Conservation (phyloP, 768 basidiomycete genomes). For the Fistulinella prunicolor region DNA sequence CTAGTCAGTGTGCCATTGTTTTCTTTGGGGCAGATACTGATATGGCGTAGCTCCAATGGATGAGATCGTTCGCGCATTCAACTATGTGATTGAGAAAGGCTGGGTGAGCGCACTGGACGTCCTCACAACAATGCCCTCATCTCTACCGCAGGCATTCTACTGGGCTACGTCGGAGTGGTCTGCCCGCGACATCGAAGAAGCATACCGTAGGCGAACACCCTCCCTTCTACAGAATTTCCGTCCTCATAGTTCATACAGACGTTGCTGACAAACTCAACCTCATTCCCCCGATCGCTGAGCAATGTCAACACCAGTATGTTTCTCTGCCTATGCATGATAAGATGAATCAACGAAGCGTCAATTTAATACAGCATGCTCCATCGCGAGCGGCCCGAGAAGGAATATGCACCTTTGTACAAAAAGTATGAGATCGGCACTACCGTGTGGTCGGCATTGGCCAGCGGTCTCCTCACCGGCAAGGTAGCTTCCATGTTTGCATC, state of each 20-base stretch:
- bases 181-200: conserved; percentile 47
- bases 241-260: conserved; percentile 24
- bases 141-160: conserved; percentile 33
- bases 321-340: background rate
- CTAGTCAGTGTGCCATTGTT: conserved; percentile 21
- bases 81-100: conserved; percentile 48
- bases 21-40: conserved; percentile 1
- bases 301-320: conserved; percentile 45
- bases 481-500: conserved; percentile 16
- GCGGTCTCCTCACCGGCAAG: conserved; percentile 56
- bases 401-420: conserved; percentile 46
- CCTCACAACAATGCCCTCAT: background rate
- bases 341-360: background rate
- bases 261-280: conserved; percentile 51
- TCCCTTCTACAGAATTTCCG: background rate
- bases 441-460: conserved; percentile 56
- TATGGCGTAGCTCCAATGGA: conserved; percentile 39
- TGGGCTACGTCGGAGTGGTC: conserved; percentile 60
- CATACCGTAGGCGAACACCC: conserved; percentile 29
- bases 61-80: conserved; percentile 59
- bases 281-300: conserved; percentile 50
- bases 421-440: conserved; percentile 48
- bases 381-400: conserved; percentile 53
- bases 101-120: conserved; percentile 30
- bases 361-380: conserved; percentile 43